Conservation (phyloP, 148 eudicot genomes). For the Selenicereus undatus region DNA sequence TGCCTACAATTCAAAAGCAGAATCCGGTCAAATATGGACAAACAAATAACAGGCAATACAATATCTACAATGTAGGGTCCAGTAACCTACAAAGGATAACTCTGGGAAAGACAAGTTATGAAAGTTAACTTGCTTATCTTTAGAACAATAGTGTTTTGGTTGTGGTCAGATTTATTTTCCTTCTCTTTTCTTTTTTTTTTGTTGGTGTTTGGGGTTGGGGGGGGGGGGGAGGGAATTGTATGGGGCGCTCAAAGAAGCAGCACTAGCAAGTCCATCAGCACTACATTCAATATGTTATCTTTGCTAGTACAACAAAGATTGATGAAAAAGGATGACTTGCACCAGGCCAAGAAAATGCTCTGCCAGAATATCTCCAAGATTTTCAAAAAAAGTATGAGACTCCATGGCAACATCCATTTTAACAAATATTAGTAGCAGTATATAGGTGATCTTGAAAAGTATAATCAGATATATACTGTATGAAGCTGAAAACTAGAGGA, state of each 20-base stretch:
- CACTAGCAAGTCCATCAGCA: too few relatives aligned
- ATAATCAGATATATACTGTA: neutral
- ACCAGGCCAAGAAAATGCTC: too few relatives aligned
- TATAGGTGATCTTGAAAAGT: neutral
- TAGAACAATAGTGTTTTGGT: neutral
- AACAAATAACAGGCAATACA: neutral
- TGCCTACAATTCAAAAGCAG: slow-evolving; percentile 50
- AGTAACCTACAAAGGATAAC: neutral
- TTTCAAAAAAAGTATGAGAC: neutral
- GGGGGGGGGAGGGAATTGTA: too few relatives aligned
- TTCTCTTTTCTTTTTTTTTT: too few relatives aligned
- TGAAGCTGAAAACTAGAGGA: neutral
- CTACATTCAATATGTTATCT: too few relatives aligned
- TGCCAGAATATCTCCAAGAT: neutral
- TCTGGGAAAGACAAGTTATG: neutral
- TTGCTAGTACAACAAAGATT: too few relatives aligned
- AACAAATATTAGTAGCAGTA: neutral
- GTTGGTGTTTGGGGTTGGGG: neutral
- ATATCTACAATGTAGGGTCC: neutral
- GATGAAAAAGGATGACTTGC: too few relatives aligned
- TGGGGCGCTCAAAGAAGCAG: too few relatives aligned
- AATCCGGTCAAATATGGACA: neutral
- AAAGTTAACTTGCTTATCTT: slow-evolving; percentile 1
- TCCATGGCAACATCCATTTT: neutral
- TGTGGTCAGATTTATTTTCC: neutral